phyloP scores from a whole-genome alignment of 1,284 basidiomycete genomes.

The Sanghuangporus weigelae region DNA sequence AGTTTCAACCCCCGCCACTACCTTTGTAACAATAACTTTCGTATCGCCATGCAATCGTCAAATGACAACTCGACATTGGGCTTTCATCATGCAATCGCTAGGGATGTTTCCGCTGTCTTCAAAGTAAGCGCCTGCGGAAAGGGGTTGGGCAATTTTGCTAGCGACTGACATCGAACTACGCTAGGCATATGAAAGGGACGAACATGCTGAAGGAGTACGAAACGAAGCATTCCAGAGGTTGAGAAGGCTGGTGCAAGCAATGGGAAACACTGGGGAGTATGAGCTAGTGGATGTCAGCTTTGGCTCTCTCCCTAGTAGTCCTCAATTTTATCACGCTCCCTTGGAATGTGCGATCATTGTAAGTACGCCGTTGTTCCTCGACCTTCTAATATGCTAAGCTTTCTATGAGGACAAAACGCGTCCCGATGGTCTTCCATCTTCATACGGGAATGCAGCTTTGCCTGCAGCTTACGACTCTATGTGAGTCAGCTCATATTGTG shows the following conservation, averaged over 20 bases:
- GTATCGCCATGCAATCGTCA: neutral
- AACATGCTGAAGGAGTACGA: neutral
- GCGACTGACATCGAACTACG: neutral
- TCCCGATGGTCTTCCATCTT: constrained; percentile 14
- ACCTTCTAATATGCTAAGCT: neutral
- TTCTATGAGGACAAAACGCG: constrained; percentile 13
- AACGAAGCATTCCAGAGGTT: neutral
- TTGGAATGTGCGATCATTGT: constrained; percentile 14
- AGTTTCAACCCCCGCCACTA: neutral
- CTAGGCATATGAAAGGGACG: neutral
- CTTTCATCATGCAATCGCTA: neutral
- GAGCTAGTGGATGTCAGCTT: constrained; percentile 9
- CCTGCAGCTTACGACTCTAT: constrained; percentile 17
- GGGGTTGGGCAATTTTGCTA: neutral
- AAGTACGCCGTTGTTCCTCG: neutral
- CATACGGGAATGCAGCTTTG: constrained; percentile 10
- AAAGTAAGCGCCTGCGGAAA: neutral
- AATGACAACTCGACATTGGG: neutral
- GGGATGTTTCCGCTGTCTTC: constrained; percentile 2
- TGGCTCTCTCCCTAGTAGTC: neutral
- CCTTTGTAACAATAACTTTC: neutral
- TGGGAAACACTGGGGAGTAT: neutral
- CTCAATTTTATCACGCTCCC: neutral
- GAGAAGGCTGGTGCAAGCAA: neutral
- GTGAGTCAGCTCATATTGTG: constrained; percentile 8